A percentile compares a stretch with the other conserved stretches of the same genome.
Evolutionary conservation across 345 rosid species (phyloP).

Genomic region (Lepidium aucheri): DNA sequence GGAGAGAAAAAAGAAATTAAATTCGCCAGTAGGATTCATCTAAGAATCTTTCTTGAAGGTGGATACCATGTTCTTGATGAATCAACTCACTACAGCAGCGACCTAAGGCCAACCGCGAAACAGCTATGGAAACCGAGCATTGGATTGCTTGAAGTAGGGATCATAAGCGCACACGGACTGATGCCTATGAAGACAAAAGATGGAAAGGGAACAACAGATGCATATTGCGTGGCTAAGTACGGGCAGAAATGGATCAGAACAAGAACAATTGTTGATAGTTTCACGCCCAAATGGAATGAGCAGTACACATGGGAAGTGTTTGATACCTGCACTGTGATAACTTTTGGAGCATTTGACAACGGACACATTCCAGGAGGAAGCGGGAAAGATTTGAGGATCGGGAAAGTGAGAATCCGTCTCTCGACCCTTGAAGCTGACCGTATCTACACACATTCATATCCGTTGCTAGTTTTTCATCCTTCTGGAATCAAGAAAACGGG

Average conservation of each 20-base stretch:
- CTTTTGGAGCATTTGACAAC: constrained; percentile 88
- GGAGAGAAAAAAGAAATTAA: constrained; percentile 76
- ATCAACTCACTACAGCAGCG: constrained; percentile 93
- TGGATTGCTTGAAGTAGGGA: constrained; percentile 42
- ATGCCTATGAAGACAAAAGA: constrained; percentile 86
- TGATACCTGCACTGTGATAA: constrained; percentile 91
- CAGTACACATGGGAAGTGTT: constrained; percentile 98
- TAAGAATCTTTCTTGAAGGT: constrained; percentile 80
- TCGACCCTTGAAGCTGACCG: constrained; percentile 90
- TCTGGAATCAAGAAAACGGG: constrained; percentile 91
- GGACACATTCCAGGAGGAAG: constrained; percentile 59
- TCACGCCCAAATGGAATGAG: constrained; percentile 89
- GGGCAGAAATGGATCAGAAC: constrained; percentile 99
- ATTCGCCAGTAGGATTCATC: constrained; percentile 84
- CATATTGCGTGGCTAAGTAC: constrained; percentile 94
- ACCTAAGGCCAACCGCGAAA: constrained; percentile 87
- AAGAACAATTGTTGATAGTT: constrained; percentile 78
- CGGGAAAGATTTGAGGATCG: constrained; percentile 64
- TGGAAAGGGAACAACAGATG: constrained; percentile 84
- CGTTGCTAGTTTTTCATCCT: constrained; percentile 73
- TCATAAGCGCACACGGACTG: constrained; percentile 78
- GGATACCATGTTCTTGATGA: constrained; percentile 99
- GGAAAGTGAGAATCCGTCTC: constrained; percentile 88
- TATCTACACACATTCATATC: constrained; percentile 91
- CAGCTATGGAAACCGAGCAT: constrained; percentile 81